These are phyloP conservation scores for Mariannaea elegans DNA, from an alignment of 2,329 filamentous ascomycete species.

Conservation along the genomic window DNA sequence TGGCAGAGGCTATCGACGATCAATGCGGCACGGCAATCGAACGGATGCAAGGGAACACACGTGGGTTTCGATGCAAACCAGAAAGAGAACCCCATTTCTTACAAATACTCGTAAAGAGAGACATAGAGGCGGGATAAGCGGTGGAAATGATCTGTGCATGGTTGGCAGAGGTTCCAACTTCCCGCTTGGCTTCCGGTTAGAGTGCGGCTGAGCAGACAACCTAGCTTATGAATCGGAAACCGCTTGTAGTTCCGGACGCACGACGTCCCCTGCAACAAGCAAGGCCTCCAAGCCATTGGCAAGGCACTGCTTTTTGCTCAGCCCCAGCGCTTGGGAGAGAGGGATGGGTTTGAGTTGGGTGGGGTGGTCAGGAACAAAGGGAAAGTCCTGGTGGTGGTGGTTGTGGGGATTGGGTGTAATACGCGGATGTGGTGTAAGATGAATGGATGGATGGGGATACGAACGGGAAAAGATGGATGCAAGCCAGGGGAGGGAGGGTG, in stretches of 20 bases:
- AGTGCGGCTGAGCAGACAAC: constrained; percentile 19
- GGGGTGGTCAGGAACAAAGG: background rate
- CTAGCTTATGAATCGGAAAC: constrained; percentile 2
- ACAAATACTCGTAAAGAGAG: background rate
- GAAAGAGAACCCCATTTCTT: background rate
- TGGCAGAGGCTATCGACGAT: background rate
- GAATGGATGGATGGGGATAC: background rate
- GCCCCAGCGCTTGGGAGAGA: constrained; percentile 2
- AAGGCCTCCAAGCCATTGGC: constrained; percentile 2
- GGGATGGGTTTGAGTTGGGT: background rate
- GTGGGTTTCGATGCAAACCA: background rate
- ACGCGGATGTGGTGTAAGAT: background rate
- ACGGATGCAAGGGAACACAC: background rate
- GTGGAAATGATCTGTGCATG: too few species aligned
- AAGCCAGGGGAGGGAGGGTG: too few species aligned
- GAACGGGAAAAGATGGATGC: background rate
- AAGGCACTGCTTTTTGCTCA: constrained; percentile 16
- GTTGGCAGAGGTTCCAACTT: too few species aligned
- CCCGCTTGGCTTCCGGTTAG: constrained; percentile 18
- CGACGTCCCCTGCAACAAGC: background rate
- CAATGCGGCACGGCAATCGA: background rate
- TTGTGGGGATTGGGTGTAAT: background rate
- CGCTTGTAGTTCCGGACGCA: background rate
- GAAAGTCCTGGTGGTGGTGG: background rate
- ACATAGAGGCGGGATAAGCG: background rate